Evolutionary conservation across 176 grass and related monocot genomes (phyloP), one percentile per base, ranked within the genome.

Genomic region (Zoysia pacifica): DNA sequence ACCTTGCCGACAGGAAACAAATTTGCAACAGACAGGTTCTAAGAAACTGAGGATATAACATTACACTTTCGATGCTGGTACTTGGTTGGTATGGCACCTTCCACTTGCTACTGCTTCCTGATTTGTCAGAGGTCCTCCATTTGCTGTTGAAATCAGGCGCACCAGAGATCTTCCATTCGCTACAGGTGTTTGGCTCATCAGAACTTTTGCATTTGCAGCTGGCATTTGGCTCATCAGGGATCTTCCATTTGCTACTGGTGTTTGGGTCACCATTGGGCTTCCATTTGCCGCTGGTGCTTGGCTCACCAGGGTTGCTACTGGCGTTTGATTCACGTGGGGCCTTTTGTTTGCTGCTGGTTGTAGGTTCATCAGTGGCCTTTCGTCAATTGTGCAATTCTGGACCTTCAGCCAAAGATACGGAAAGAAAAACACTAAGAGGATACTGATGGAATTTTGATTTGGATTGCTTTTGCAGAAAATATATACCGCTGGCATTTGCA

Each of bases 401-500:
- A 82, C 52, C 87, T 86, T 89, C 78, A 82, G 51, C 10, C 73
- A 78, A 89, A 38, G 46, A 55, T n/a, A 3, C 28, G 14, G 65
- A 55, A 28, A 65, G 28, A 28, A 65, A 2, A 56, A 7, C 40
- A 72, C 38, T 62, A 65, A 88, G 65, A 87, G 36, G 38, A 19
- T 45, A 77, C 16, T 49, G 60, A 73, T 84, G 61, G 9, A 86
- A 50, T 59, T 69, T 56, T 16, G 42, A 37, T 13, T 48, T 64
- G 16, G 45, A 62, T 62, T 59, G 75, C 28, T 28, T 38, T 2
- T 68, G n/a, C 64, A 65, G 62, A 60, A 46, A 84, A 76, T 75
- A 90, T 82, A 42, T 88, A 93, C 86, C 84, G 66, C 54, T 35
- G 77, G 28, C 59, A 60, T 44, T 77, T 88, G 86, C 13, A 87